Evolutionary conservation across 2,329 filamentous ascomycete species (phyloP).

Genomic region (Didymella arachidicola): DNA sequence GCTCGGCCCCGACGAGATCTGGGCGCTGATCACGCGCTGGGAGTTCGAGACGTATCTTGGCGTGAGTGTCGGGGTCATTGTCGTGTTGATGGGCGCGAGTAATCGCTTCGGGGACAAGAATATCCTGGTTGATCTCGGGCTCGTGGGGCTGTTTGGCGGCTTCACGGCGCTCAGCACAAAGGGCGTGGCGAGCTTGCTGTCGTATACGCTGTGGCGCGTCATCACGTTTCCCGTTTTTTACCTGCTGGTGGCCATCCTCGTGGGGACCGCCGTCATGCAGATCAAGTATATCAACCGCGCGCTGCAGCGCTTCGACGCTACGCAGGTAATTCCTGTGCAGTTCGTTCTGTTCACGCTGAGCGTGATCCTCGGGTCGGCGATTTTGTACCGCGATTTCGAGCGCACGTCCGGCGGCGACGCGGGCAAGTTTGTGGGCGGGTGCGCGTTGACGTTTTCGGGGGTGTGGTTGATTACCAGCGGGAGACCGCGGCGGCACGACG

Average conservation of each 20-base stretch:
- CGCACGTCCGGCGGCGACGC: constrained; percentile 76
- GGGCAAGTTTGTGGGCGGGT: constrained; percentile 87
- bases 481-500: constrained; percentile 53
- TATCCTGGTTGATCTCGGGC: constrained; percentile 89
- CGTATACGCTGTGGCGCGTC: constrained; percentile 85
- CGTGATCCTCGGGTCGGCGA: constrained; percentile 91
- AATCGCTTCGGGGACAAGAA: constrained; percentile 82
- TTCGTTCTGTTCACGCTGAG: constrained; percentile 97
- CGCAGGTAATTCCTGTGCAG: constrained; percentile 96
- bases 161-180: constrained; percentile 98
- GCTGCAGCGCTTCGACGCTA: constrained; percentile 93
- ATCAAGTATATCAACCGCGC: constrained; percentile 94
- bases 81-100: constrained; percentile 81
- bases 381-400: constrained; percentile 95
- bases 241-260: constrained; percentile 77
- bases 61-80: constrained; percentile 76
- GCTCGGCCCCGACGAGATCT: constrained; percentile 88
- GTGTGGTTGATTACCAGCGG: constrained; percentile 98
- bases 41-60: constrained; percentile 91
- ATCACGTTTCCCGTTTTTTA: constrained; percentile 95
- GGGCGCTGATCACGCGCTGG: constrained; percentile 83
- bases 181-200: constrained; percentile 92
- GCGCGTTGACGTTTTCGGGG: constrained; percentile 89
- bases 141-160: constrained; percentile 92
- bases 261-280: constrained; percentile 90